Conservation (phyloP, 1,284 basidiomycete species). For the Melampsora larici-populina region DNA sequence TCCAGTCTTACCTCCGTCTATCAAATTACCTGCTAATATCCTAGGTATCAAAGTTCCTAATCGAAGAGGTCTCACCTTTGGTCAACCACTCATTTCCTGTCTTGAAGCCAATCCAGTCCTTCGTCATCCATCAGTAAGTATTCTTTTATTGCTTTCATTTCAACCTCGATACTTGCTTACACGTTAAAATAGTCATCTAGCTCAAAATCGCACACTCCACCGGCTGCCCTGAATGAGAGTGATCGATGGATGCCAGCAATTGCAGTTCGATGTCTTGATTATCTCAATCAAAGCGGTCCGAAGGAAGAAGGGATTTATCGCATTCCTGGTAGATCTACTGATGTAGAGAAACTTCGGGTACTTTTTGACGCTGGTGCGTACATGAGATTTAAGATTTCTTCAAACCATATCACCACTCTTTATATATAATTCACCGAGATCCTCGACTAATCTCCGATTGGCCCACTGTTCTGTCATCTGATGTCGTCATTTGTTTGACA, state of each 20-base stretch:
- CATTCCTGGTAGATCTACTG: background rate
- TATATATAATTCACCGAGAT: too few species aligned
- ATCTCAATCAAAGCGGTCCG: background rate
- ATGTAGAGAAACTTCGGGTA: background rate
- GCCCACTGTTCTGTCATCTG: background rate
- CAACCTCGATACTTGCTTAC: background rate
- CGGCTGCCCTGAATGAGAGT: too few species aligned
- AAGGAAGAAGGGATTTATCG: background rate
- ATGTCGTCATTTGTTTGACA: background rate
- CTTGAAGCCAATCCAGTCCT: too few species aligned
- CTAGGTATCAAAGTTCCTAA: slow-evolving; percentile 1
- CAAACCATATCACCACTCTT: background rate
- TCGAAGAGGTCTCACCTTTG: background rate
- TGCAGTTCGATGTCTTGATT: background rate
- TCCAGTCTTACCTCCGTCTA: background rate
- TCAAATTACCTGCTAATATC: background rate
- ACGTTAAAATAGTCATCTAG: background rate
- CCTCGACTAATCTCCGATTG: too few species aligned
- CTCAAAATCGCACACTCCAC: background rate
- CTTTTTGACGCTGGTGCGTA: background rate
- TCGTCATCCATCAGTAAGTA: background rate
- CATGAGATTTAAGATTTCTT: background rate
- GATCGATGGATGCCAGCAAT: background rate
- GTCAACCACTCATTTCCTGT: too few species aligned
- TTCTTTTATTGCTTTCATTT: background rate